Base-by-base conservation (phyloP, 2,329 filamentous ascomycete species). In the Monosporascus sp. region DNA sequence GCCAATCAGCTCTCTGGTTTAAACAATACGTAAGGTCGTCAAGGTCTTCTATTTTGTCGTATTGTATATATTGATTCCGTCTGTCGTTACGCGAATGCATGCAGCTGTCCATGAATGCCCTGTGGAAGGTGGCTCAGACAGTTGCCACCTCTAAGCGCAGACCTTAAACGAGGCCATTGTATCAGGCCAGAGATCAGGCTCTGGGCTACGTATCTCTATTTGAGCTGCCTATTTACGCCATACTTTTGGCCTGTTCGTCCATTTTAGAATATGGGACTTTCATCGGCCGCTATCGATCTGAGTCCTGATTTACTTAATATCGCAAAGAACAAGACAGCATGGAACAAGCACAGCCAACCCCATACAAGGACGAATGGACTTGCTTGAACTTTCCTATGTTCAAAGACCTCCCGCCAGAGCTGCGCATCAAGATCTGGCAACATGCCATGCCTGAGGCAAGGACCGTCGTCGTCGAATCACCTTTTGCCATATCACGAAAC, bases 391-490 rank as follows among this genome's bases (percentile, higher is more conserved):
- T 69, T 51, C 53, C 55, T 48, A 59, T 58, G 41, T 69, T 69
- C 59, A 55, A 57, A 41, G 46, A 65, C 8, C 66, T 69, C 8
- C 67, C 67, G 2, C 64, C 67, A 27, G 67, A 69, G 49, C 37
- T 69, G 46, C 65, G 66, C 17, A 65, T 69, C 51, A 68, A 63
- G 47, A 64, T 69, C 40, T 69, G 65, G 65, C 63, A 68, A 52
- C 48, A 65, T 50, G 62, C 65, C 35, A 63, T 69, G 57, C 65
- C 66, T 5, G 63, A 58, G 5, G 46, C 64, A 11, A 63, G 67
- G 35, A 65, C 62, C 6, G 61, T 69, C 7, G 54, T 63, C 1
- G 53, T 68, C 38, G 64, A 63, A 40, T 66, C 66, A 8, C 64
- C 65, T 7, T 56, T 54, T 41, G 26, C 55, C 14, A 58, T 22